Conservation (phyloP, 73 alveolate genomes). For the Tetrahymena malaccensis region DNA sequence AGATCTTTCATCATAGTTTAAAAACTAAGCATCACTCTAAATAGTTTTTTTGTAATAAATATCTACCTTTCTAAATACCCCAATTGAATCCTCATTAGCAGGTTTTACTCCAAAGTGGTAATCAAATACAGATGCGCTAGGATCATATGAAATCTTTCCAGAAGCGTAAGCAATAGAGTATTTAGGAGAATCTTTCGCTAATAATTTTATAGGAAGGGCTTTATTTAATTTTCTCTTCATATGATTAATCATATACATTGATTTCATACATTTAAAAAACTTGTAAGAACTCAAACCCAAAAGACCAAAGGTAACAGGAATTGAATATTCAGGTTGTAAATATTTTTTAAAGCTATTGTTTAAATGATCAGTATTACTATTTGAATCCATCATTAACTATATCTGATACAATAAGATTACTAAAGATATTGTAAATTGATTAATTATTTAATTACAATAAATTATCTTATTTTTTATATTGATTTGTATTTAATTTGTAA, state of each 20-base stretch:
- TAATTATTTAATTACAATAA: too few relatives aligned
- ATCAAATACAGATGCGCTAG: not conserved
- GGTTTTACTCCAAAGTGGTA: not conserved
- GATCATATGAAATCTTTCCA: not conserved
- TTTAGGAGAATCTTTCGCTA: not conserved
- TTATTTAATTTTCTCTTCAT: not conserved
- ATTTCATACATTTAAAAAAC: not conserved
- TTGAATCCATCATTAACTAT: not conserved
- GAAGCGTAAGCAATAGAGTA: not conserved
- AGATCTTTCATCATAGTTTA: not conserved
- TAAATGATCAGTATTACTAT: not conserved
- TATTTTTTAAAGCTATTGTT: not conserved
- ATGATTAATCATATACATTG: not conserved
- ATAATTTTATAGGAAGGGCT: not conserved
- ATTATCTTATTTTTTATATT: too few relatives aligned
- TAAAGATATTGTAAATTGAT: too few relatives aligned
- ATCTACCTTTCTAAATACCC: not conserved
- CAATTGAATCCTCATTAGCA: not conserved
- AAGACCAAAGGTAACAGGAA: not conserved
- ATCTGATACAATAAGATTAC: too few relatives aligned
- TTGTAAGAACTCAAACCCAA: not conserved
- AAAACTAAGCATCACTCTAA: not conserved
- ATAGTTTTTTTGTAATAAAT: too few relatives aligned
- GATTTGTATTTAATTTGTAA: too few relatives aligned
- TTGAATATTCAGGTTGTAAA: not conserved